Conservation (phyloP, 148 eudicot genomes). For the Pharnaceum exiguum region DNA sequence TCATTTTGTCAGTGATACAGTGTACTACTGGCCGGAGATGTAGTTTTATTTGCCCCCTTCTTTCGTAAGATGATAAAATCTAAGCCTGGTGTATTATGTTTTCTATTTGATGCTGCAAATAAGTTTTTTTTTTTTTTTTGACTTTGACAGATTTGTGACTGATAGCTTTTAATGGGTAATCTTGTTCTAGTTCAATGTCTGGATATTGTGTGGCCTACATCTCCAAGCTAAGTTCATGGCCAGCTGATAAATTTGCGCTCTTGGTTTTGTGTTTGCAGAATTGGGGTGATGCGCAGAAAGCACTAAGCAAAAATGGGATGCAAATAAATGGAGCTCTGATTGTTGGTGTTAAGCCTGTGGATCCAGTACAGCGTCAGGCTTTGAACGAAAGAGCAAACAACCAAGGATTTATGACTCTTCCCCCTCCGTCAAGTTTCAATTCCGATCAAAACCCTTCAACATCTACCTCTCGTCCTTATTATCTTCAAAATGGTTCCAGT, state of each 20-base stretch:
- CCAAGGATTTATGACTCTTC: conserved; percentile 78
- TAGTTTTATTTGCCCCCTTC: no score
- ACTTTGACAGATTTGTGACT: not conserved
- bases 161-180: not conserved
- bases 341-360: conserved; percentile 85
- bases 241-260: not conserved
- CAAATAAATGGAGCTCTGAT: conserved; percentile 80
- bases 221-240: not conserved
- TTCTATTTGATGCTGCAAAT: not conserved
- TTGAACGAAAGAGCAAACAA: conserved; percentile 65
- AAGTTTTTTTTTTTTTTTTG: not conserved
- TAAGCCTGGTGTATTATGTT: not conserved
- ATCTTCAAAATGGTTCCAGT: conserved; percentile 58
- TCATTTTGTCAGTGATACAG: no score
- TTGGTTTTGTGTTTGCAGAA: conserved; percentile 40
- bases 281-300: conserved; percentile 80
- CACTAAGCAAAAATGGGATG: conserved; percentile 83
- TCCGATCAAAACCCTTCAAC: conserved; percentile 37
- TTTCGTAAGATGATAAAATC: no score
- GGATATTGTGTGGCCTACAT: not conserved
- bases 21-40: no score
- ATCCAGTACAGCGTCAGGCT: conserved; percentile 65
- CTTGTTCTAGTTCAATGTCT: not conserved
- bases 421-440: conserved; percentile 39
- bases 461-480: conserved; percentile 34